Base-by-base conservation (phyloP, 768 basidiomycete species). In the Termitomyces sp. region DNA sequence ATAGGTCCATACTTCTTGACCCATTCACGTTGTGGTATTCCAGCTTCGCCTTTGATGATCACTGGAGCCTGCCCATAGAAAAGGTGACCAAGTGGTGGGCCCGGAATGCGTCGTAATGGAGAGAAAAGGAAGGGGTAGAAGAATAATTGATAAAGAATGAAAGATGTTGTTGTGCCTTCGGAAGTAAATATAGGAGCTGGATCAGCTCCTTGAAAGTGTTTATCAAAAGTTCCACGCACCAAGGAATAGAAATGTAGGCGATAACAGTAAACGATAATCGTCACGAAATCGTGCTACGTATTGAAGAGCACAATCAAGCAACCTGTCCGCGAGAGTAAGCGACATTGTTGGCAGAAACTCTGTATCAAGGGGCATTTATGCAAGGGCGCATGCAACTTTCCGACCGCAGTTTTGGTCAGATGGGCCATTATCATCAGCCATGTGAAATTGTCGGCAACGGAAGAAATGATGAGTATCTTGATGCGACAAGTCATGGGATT, bases 1-100 rank as follows among this genome's bases (percentile, higher is more conserved):
- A 75, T 67, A 1, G 76, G 70, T 0, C 79, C 79, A 50, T 79
- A 68, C 28, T 74, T 55, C 60, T 81, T 79, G 46, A 74, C 72
- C 79, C 79, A 80, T 62, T 72, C 69, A 54, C 75, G 73, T 47
- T 78, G 77, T 8, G 75, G 73, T 24, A 77, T 73, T 20, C 79
- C 76, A 40, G 74, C 64, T 65, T 79, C 78, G 2, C 71, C 64
- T 5, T 60, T 56, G 40, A 79, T 67, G 51, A 81, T 75, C 7
- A 57, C 62, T 3, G 63, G 64, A 60, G 73, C 75, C 54, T 79
- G 74, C 2, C 80, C 79, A 45, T 67, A 56, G 40, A 78, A 18
- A 5, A 62, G 62, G 47, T 72, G 60, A 0, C 71, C 70, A 3
- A 68, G 60, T 4, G 76, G 66, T 0, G 76, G 77, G 0, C 76